Evolutionary conservation across 2,329 filamentous ascomycete species (phyloP).

Genomic region (Paraphaeosphaeria minitans): DNA sequence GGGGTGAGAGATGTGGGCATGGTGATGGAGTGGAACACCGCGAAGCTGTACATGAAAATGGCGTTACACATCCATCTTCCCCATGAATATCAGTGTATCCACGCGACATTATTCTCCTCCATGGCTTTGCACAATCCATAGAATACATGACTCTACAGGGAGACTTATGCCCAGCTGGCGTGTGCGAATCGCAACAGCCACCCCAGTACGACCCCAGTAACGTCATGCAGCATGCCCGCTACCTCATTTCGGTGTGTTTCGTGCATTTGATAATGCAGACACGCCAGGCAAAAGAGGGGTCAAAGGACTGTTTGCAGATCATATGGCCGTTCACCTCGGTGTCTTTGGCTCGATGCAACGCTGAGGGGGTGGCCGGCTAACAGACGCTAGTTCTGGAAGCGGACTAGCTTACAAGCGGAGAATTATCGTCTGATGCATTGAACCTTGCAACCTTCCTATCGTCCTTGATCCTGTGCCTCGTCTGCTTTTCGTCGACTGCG

Average conservation of each 20-base stretch:
- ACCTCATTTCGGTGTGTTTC: not conserved
- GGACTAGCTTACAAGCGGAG: not conserved
- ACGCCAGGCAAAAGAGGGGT: slow-evolving; percentile 3
- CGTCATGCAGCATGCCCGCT: slow-evolving; percentile 7
- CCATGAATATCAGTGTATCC: not conserved
- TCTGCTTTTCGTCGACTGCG: not conserved
- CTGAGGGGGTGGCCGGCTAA: not conserved
- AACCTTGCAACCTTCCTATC: not conserved
- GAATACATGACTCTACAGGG: too few relatives aligned
- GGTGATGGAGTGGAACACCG: not conserved
- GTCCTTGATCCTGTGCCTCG: not conserved
- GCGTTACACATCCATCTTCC: not conserved
- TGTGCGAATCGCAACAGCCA: too few relatives aligned
- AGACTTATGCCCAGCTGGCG: too few relatives aligned
- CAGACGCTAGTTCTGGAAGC: not conserved
- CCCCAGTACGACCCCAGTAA: not conserved
- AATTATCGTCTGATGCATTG: slow-evolving; percentile 3
- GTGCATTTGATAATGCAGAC: slow-evolving; percentile 4
- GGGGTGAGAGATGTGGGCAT: not conserved
- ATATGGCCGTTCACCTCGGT: not conserved
- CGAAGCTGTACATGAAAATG: slow-evolving; percentile 2
- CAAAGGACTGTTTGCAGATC: not conserved
- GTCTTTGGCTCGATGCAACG: not conserved
- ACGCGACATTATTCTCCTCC: not conserved
- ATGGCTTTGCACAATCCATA: not conserved